Base-by-base conservation (phyloP, 345 rosid species). In the Erysimum cheiranthoides region DNA sequence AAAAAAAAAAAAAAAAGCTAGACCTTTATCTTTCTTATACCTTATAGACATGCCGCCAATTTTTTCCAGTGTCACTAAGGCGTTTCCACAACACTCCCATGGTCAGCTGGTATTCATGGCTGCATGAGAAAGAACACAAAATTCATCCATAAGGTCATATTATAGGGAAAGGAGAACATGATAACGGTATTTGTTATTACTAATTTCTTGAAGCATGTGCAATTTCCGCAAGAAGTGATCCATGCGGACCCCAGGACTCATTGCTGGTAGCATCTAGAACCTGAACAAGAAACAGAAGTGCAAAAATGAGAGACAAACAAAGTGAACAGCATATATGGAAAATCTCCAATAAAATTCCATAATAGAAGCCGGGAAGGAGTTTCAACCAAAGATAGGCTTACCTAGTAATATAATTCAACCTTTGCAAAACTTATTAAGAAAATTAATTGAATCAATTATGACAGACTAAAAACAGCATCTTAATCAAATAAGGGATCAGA, bases 181-280 rank as follows among this genome's bases (percentile, higher is more conserved):
- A 45, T 38, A 40, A 45, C n/a, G 51, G 75, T 25, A 54, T 5
- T 66, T 72, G 61, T 65, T 74, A 89, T 83, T 83, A 94, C 98
- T 88, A 92, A 74, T 94, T 89, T 84, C 89, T 84, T 8, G 91
- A 79, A 52, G 97, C 97, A 69, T 82, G 87, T 0, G 98, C 96
- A 78, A 92, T 85, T 63, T 92, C 97, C 1, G 96, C 90, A 54
- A 92, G 93, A 70, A 86, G 90, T 38, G 90, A 72, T 67, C 96
- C 98, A 85, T 92, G 98, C 13, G 98, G 98, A 83, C 97, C 98
- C 98, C 97, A 94, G 6, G 96, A 83, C 78, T 92, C 97, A 78
- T 94, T 94, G 85, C 90, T 94, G 14, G 97, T 94, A 45, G 96
- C 94, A 90, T 94, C 98, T 58, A 94, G 93, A 80, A 94, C 96